Evolutionary conservation across 306 rosid genomes (phyloP), one percentile per base, ranked within the genome.

Genomic region (Vicia sativa): DNA sequence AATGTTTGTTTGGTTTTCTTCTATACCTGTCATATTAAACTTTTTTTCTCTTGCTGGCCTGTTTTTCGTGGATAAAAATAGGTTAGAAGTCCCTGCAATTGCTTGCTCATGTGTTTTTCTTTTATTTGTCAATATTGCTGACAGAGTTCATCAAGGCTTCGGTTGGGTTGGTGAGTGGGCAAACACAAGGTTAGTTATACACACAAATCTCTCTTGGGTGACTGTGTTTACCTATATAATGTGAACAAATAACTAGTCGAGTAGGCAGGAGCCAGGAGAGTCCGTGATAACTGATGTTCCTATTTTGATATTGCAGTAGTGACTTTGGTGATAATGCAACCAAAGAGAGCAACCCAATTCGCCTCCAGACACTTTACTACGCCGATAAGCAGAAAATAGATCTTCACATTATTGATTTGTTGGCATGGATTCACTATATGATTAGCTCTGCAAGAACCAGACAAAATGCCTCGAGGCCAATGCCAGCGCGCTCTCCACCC

Each of bases 101-200:
- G 59, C 74, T 46, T 65, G 55, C 74, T 53, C 50, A 45, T 53
- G 61, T 34, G 6, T 55, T 48, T 38, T 64, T 52, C 25, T 65
- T 64, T 46, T 65, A 41, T 63, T 35, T 62, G 3, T 39, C 67
- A 55, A 56, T 59, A 72, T 62, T 63, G 55, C 23, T 84, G 74
- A 64, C 99, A 90, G 99, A 78, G 92, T 85, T 71, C 95, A 95
- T 81, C 99, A 90, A 80, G 89, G 95, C 44, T 95, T 89, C 18
- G 99, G 99, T 55, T 86, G 99, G 88, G 83, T 91, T 67, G 99
- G 96, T 15, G 97, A 95, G 81, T 95, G 99, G 99, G 99, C 99
- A 55, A 85, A 80, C 19, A 79, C 87, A 53, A 76, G 97, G 99
- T 93, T 53, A 65, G 96, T 74, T 31, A 39, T 48, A 52, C 58